Percentiles rank a stretch among this genome's conserved stretches.
These are phyloP conservation scores for Bacterosira constricta DNA, from an alignment of 108 stramenopile genomes.

Conservation along the genomic window DNA sequence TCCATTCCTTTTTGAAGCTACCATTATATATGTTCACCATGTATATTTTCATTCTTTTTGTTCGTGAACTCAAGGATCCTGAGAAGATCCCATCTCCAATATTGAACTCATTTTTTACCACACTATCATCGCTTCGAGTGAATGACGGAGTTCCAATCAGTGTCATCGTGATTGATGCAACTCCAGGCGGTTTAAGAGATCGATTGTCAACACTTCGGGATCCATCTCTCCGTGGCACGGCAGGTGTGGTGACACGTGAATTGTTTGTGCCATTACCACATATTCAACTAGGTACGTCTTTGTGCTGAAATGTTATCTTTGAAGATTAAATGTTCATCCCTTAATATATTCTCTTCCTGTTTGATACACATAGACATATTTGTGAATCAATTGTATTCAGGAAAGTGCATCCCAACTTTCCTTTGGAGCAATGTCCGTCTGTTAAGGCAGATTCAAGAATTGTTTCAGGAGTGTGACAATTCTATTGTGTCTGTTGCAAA, in stretches of 20 bases:
- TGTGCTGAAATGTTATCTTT: background rate
- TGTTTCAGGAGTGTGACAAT: constrained; percentile 40
- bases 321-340: background rate
- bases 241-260: constrained; percentile 26
- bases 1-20: too few relatives aligned
- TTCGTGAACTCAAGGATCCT: constrained; percentile 11
- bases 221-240: constrained; percentile 25
- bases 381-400: constrained; percentile 19
- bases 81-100: constrained; percentile 45
- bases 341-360: background rate
- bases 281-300: constrained; percentile 31
- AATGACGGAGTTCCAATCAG: constrained; percentile 33
- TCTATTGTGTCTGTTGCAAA: constrained; percentile 36
- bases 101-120: constrained; percentile 35
- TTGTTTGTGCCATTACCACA: constrained; percentile 35
- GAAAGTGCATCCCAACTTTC: constrained; percentile 32
- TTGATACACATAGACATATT: constrained; percentile 18
- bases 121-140: constrained; percentile 27
- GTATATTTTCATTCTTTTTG: background rate
- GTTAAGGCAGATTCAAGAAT: constrained; percentile 18
- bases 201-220: constrained; percentile 34
- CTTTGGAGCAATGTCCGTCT: constrained; percentile 33
- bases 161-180: constrained; percentile 25
- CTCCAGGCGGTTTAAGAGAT: constrained; percentile 45
- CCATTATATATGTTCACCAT: too few relatives aligned